Base-by-base conservation (phyloP, 1,284 basidiomycete species). In the Kalmanozyma brasiliensis region DNA sequence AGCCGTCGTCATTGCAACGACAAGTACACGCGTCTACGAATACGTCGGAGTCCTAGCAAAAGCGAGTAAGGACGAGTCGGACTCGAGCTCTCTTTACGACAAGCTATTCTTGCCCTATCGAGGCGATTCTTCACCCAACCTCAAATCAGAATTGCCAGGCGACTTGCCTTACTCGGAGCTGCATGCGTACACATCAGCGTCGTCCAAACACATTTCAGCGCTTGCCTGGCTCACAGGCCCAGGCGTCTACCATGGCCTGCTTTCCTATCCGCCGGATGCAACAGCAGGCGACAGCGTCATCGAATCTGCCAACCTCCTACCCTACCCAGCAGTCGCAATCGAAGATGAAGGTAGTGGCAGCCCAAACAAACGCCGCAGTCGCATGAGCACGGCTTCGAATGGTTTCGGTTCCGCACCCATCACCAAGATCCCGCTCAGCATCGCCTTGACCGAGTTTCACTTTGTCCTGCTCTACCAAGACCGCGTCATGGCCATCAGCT, bases 391-490 rank as follows among this genome's bases (percentile, higher is more conserved):
- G 13, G 40, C 49, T 0, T 57, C 62, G 7, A 62, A 58, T 32
- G 56, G 46, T 17, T 37, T 42, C 11, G 46, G 19, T 4, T 47
- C 37, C 2, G 57, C 52, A 8, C 46, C 69, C 10, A 52, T 72
- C 24, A 61, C 73, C 36, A 73, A 77, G 52, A 73, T 73, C 29
- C 77, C 72, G 20, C 78, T 89, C 9, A 91, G 92, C 4, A 88
- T 96, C 75, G 87, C 89, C 14, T 84, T 96, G 56, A 96, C 94
- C 0, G 91, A 95, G 80, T 96, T 93, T 81, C 95, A 98, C 79
- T 92, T 94, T 80, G 84, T 98, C 20, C 83, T 98, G 13, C 85
- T 98, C 1, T 97, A 94, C 83, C 84, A 85, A 32, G 90, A 95
- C 79, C 86, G 89, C 32, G 86, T 98, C 8, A 85, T 89, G 20